phyloP scores from a whole-genome alignment of 1,139 yeast genomes.

The Candida sanyaensis region DNA sequence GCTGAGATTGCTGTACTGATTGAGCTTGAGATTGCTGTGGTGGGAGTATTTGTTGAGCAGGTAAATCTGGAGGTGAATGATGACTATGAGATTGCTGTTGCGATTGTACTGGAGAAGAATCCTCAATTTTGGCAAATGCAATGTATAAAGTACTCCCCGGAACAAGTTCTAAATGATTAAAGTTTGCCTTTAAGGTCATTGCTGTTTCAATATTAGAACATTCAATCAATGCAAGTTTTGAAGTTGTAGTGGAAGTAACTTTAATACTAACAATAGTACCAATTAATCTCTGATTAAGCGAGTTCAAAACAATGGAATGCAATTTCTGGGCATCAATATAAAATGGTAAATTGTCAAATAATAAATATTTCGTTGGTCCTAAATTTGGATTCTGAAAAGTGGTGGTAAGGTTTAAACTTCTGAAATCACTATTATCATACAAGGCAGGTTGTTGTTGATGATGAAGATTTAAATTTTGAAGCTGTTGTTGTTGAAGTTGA shows the following conservation, averaged over 20 bases:
- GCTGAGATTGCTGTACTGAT: neutral
- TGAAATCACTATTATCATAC: constrained; percentile 58
- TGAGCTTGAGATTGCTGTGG: neutral
- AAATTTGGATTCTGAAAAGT: constrained; percentile 67
- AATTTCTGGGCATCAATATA: constrained; percentile 39
- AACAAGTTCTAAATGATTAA: constrained; percentile 79
- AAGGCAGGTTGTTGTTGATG: constrained; percentile 17
- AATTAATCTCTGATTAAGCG: constrained; percentile 26
- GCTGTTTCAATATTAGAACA: constrained; percentile 74
- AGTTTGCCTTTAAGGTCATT: constrained; percentile 69
- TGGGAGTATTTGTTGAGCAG: neutral
- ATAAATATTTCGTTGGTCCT: constrained; percentile 76
- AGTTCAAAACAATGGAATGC: constrained; percentile 33
- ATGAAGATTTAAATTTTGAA: constrained; percentile 9
- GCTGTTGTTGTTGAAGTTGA: constrained; percentile 17
- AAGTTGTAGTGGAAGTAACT: constrained; percentile 45
- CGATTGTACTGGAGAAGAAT: constrained; percentile 9
- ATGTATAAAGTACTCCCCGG: constrained; percentile 69
- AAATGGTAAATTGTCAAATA: constrained; percentile 75
- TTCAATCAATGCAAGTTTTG: constrained; percentile 66
- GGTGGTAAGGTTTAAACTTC: constrained; percentile 47
- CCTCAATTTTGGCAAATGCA: constrained; percentile 65
- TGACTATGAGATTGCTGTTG: constrained; percentile 3
- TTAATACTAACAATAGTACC: constrained; percentile 49
- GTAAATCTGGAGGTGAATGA: neutral